Base-by-base conservation (phyloP, 2,329 filamentous ascomycete species). In the Huntiella moniliformis region DNA sequence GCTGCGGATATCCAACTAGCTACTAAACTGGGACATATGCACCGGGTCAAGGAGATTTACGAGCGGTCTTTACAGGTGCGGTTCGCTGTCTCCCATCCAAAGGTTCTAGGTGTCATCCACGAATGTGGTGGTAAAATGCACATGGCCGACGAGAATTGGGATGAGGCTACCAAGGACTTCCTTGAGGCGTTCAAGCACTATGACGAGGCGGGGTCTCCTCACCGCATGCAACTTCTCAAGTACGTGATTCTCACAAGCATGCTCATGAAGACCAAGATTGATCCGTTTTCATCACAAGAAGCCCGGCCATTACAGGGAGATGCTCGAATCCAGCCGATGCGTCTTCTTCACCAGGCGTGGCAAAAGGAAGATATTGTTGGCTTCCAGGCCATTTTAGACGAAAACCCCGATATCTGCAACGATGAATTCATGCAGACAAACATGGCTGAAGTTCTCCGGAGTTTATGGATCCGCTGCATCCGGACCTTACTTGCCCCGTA, bases 111-210 rank as follows among this genome's bases (percentile, higher is more conserved):
- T 44, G 88, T 98, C 60, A 98, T 98, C 58, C 81, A 88, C 46
- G 91, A 98, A 65, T 98, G 91, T 60, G 91, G 91, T 56, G 91
- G 91, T 55, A 98, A 98, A 69, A 98, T 98, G 91, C 87, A 96
- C 66, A 96, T 98, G 91, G 91, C 83, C 61, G 91, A 98, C 68
- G 91, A 96, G 66, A 96, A 96, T 60, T 98, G 91, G 91, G 85
- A 91, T 60, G 84, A 87, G 57, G 91, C 91, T 1, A 87, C 96
- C 63, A 88, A 79, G 55, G 91, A 96, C 66, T 98, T 98, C 63
- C 95, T 95, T 61, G 91, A 98, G 61, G 93, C 88, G 1, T 98
- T 98, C 68, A 82, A 87, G 48, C 96, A 95, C 65, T 98, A 96
- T 64, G 91, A 98, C 59, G 91, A 98, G 67, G 91, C 91, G 36